These are phyloP conservation scores for Vitis hybrid DNA, from an alignment of 177 flowering plant species.

Conservation along the genomic window DNA sequence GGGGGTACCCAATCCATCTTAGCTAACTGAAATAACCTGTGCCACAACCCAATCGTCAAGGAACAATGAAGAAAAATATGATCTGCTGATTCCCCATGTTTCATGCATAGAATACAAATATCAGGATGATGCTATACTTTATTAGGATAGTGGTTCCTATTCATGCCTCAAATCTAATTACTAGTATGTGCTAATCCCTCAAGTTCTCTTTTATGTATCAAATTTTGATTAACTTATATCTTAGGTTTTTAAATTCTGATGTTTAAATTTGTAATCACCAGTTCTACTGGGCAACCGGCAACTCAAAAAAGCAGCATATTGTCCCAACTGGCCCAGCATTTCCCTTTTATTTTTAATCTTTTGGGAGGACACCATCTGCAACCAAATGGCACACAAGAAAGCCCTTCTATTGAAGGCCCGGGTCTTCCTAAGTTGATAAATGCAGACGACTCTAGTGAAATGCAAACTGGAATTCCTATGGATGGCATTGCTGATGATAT, in stretches of 20 bases:
- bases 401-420: conserved; percentile 12
- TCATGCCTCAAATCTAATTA: not conserved
- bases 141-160: not conserved
- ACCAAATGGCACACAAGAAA: conserved; percentile 20
- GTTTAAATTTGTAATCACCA: conserved; percentile 19
- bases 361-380: conserved; percentile 33
- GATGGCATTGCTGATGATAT: conserved; percentile 22
- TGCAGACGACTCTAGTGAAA: conserved; percentile 22
- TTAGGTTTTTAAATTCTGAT: not conserved
- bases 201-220: not conserved
- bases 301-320: conserved; percentile 52
- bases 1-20: too few relatives aligned
- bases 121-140: too few relatives aligned
- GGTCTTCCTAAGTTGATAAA: conserved; percentile 13
- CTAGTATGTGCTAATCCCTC: not conserved
- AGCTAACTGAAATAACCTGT: too few relatives aligned
- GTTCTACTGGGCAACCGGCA: conserved; percentile 29
- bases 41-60: too few relatives aligned
- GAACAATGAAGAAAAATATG: too few relatives aligned
- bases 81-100: too few relatives aligned
- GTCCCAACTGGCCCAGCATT: conserved; percentile 57
- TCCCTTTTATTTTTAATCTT: conserved; percentile 72
- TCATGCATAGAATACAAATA: too few relatives aligned
- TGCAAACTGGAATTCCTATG: conserved; percentile 16
- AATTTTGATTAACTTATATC: not conserved